These are phyloP conservation scores for Saccharomyces hybrid DNA, from an alignment of 1,139 yeast species.

Conservation along the genomic window DNA sequence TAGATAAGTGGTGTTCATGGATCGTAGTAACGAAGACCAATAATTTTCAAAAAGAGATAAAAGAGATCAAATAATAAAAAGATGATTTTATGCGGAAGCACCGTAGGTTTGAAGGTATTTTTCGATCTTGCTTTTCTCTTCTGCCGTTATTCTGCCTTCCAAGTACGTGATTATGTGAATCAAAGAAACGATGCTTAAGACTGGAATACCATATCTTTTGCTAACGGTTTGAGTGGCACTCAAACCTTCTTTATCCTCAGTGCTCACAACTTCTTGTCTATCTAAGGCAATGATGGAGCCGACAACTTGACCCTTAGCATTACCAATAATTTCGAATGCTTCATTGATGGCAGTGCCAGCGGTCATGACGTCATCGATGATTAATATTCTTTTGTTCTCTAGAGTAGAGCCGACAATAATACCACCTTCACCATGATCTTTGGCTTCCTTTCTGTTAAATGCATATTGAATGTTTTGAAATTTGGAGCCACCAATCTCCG, in stretches of 20 bases:
- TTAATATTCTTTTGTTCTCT: constrained; percentile 62
- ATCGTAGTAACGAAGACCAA: neutral
- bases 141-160: constrained; percentile 45
- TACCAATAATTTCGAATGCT: constrained; percentile 72
- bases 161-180: constrained; percentile 65
- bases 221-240: constrained; percentile 82
- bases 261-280: constrained; percentile 76
- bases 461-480: constrained; percentile 61
- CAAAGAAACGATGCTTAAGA: constrained; percentile 69
- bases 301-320: constrained; percentile 64
- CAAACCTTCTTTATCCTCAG: constrained; percentile 37
- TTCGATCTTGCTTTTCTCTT: constrained; percentile 49
- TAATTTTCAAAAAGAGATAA: neutral
- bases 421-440: constrained; percentile 99
- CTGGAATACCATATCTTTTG: constrained; percentile 69
- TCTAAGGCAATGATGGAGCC: constrained; percentile 90
- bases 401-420: constrained; percentile 79
- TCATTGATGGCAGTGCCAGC: constrained; percentile 98
- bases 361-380: constrained; percentile 95
- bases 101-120: constrained; percentile 47
- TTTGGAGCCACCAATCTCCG: constrained; percentile 78
- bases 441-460: constrained; percentile 84
- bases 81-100: constrained; percentile 13
- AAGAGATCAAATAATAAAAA: neutral
- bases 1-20: neutral